Conservation (phyloP, 139 green algal genomes). For the Chlorella sp. region DNA sequence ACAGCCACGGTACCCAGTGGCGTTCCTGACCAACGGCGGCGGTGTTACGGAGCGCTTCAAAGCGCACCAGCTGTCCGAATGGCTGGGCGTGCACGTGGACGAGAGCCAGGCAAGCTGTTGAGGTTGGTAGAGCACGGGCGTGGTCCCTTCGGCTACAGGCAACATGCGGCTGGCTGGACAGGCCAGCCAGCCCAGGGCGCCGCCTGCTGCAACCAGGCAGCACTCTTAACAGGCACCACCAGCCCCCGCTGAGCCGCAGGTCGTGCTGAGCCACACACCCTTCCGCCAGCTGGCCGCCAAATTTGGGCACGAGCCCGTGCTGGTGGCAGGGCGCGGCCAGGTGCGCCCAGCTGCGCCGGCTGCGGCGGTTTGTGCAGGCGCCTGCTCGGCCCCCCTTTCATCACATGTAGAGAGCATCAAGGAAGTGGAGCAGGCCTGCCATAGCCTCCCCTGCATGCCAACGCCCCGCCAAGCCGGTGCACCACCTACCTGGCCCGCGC, state of each 20-base stretch:
- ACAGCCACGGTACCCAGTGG: constrained; percentile 40
- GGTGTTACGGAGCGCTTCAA: constrained; percentile 73
- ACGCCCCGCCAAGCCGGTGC: background rate
- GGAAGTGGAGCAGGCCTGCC: too few species aligned
- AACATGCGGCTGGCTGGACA: background rate
- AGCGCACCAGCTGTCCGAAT: constrained; percentile 72
- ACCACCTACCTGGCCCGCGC: background rate
- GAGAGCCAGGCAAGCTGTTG: constrained; percentile 42
- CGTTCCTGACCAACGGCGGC: constrained; percentile 88
- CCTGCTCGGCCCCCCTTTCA: too few species aligned
- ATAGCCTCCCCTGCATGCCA: background rate
- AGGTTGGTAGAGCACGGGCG: background rate
- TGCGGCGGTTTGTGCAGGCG: too few species aligned
- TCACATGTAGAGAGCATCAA: too few species aligned
- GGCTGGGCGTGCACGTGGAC: constrained; percentile 70
- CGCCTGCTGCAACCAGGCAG: too few species aligned
- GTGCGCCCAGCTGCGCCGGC: constrained; percentile 14
- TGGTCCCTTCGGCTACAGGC: background rate
- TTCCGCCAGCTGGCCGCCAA: constrained; percentile 60
- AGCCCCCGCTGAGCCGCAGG: constrained; percentile 49
- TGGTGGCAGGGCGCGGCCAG: constrained; percentile 65
- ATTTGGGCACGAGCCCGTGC: constrained; percentile 61
- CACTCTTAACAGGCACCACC: background rate
- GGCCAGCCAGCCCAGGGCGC: too few species aligned
- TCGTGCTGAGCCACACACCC: constrained; percentile 83